phyloP scores from a whole-genome alignment of 2,329 filamentous ascomycete genomes.

The Colletotrichum neosansevieriae region DNA sequence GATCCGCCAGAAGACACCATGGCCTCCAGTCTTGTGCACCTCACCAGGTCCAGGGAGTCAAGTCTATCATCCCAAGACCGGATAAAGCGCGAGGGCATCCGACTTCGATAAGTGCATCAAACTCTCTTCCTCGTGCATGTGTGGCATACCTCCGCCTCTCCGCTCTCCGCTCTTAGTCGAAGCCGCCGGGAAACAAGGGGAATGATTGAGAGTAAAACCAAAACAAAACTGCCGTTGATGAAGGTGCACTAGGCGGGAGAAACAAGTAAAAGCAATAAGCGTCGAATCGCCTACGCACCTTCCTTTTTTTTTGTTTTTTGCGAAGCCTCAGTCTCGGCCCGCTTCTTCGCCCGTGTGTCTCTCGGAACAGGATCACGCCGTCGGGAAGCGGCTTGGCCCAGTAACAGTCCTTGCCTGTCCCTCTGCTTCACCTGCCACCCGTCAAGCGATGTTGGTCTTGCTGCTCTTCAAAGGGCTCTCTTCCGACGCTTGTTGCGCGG shows the following conservation, averaged over 20 bases:
- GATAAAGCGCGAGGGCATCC: slow-evolving; percentile 10
- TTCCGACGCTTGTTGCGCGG: slow-evolving; percentile 13
- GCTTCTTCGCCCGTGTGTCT: slow-evolving; percentile 28
- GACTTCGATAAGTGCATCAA: neutral
- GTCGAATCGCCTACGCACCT: slow-evolving; percentile 30
- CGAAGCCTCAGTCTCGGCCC: slow-evolving; percentile 37
- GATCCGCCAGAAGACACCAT: slow-evolving; percentile 11
- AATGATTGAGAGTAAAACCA: slow-evolving; percentile 18
- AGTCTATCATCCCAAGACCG: slow-evolving; percentile 8
- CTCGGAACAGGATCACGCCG: slow-evolving; percentile 30
- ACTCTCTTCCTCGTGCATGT: neutral
- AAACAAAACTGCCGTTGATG: slow-evolving; percentile 21
- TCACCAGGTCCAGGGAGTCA: slow-evolving; percentile 13
- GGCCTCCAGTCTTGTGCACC: slow-evolving; percentile 23
- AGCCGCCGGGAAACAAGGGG: slow-evolving; percentile 8
- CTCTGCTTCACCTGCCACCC: slow-evolving; percentile 24
- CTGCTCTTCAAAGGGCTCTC: slow-evolving; percentile 7
- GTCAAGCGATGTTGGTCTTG: slow-evolving; percentile 10
- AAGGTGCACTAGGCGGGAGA: slow-evolving; percentile 34
- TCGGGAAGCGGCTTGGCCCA: slow-evolving; percentile 28
- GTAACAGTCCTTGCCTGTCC: slow-evolving; percentile 17
- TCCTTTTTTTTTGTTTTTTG: slow-evolving; percentile 6
- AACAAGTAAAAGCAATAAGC: slow-evolving; percentile 34
- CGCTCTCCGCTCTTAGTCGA: neutral
- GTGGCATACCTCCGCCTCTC: neutral